phyloP scores from a whole-genome alignment of 1,284 basidiomycete species.

The Kwoniella shivajii region DNA sequence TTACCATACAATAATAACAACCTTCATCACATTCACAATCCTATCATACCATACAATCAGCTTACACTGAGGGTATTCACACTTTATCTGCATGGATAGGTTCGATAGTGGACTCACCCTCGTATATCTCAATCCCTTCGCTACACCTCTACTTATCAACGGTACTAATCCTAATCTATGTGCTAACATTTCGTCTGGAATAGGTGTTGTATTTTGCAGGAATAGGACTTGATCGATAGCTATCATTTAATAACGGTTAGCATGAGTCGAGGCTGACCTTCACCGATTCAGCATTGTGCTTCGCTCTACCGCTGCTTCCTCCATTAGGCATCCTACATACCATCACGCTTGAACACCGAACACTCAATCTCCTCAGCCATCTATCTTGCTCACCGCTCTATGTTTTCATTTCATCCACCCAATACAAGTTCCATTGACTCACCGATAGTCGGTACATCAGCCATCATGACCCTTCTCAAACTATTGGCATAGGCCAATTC shows the following conservation, averaged over 20 bases:
- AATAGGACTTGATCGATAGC: constrained; percentile 98
- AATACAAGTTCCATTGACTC: constrained; percentile 46
- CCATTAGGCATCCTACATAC: too few relatives aligned
- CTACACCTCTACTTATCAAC: constrained; percentile 78
- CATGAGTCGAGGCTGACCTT: not conserved
- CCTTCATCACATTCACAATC: constrained; percentile 56
- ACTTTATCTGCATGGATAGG: too few relatives aligned
- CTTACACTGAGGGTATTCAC: constrained; percentile 1
- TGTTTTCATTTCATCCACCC: not conserved
- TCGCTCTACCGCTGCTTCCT: too few relatives aligned
- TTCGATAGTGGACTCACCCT: constrained; percentile 35
- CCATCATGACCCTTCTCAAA: constrained; percentile 84
- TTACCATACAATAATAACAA: constrained; percentile 54
- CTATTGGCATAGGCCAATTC: constrained; percentile 93
- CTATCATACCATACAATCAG: constrained; percentile 20
- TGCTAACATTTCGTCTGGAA: constrained; percentile 97
- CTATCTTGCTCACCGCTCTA: not conserved
- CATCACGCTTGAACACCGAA: too few relatives aligned
- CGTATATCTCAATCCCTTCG: constrained; percentile 73
- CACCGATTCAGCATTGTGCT: constrained; percentile 6
- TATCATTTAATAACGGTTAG: not conserved
- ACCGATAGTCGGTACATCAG: constrained; percentile 94
- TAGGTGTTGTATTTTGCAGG: constrained; percentile 84
- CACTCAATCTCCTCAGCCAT: too few relatives aligned
- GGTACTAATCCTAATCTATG: constrained; percentile 96